Conservation (phyloP, 225 moss, liverwort and hornwort genomes). For the Polytrichum commune region DNA sequence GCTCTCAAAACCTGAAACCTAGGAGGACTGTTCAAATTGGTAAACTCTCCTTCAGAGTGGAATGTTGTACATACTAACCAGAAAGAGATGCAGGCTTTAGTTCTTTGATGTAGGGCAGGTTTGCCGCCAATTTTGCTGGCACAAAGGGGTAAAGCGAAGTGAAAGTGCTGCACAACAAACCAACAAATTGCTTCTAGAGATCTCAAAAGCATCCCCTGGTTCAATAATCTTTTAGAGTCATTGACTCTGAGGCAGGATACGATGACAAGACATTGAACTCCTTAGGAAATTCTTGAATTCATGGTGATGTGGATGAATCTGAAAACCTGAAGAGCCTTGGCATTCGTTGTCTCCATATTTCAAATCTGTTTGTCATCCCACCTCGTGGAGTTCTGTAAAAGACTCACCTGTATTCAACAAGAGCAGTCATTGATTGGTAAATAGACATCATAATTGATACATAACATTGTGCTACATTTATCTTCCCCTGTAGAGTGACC, state of each 20-base stretch:
- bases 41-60: no score
- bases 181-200: constrained; percentile 14
- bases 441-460: neutral
- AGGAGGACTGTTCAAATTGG: no score
- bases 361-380: constrained; percentile 36
- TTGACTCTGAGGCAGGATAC: constrained; percentile 19
- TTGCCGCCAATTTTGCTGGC: neutral
- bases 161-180: constrained; percentile 15
- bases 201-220: constrained; percentile 23
- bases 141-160: neutral
- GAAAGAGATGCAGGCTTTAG: neutral
- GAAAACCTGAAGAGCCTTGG: constrained; percentile 17
- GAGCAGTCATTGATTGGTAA: constrained; percentile 19
- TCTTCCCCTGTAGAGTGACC: no score
- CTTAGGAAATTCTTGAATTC: constrained; percentile 33
- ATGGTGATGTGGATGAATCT: constrained; percentile 38
- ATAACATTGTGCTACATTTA: neutral
- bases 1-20: neutral
- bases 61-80: neutral
- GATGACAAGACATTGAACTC: constrained; percentile 14
- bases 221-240: constrained; percentile 33
- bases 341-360: constrained; percentile 23
- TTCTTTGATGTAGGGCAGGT: neutral
- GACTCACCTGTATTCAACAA: constrained; percentile 20
- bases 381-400: constrained; percentile 29